These are phyloP conservation scores for Heritiera fomes DNA, from an alignment of 345 rosid genomes.

Conservation along the genomic window DNA sequence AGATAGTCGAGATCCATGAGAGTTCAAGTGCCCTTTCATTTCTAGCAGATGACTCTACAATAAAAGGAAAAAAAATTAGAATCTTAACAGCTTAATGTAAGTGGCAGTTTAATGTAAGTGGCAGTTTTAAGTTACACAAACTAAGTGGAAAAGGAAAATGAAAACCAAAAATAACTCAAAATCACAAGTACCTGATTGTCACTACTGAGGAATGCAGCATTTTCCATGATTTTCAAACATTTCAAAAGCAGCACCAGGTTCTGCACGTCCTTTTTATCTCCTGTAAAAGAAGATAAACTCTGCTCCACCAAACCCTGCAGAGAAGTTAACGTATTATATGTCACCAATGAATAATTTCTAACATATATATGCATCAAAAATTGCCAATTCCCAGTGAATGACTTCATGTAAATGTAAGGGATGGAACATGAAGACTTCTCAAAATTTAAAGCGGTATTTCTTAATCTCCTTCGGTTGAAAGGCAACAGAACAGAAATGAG, in stretches of 20 bases:
- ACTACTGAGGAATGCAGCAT: slow-evolving; percentile 84
- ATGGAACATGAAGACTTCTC: not conserved
- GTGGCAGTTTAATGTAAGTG: slow-evolving; percentile 9
- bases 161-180: slow-evolving; percentile 20
- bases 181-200: slow-evolving; percentile 73
- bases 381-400: not conserved
- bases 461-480: slow-evolving; percentile 17
- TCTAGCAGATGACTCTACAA: slow-evolving; percentile 82
- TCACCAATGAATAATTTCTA: not conserved
- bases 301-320: slow-evolving; percentile 51
- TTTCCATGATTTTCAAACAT: slow-evolving; percentile 95
- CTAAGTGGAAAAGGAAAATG: not conserved
- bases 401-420: not conserved
- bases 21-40: slow-evolving; percentile 51
- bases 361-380: not conserved
- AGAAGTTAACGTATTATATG: slow-evolving; percentile 17
- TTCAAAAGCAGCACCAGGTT: slow-evolving; percentile 62
- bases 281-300: slow-evolving; percentile 40
- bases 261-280: slow-evolving; percentile 44
- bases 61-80: slow-evolving; percentile 16
- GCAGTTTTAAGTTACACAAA: slow-evolving; percentile 3
- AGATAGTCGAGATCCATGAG: slow-evolving; percentile 44
- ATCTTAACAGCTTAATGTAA: slow-evolving; percentile 14
- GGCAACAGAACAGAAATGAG: slow-evolving; percentile 29
- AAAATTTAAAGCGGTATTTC: slow-evolving; percentile 19